Evolutionary conservation across 805 yeast species (phyloP), one percentile per base, ranked within the genome.

Genomic region (Candida oleophila): DNA sequence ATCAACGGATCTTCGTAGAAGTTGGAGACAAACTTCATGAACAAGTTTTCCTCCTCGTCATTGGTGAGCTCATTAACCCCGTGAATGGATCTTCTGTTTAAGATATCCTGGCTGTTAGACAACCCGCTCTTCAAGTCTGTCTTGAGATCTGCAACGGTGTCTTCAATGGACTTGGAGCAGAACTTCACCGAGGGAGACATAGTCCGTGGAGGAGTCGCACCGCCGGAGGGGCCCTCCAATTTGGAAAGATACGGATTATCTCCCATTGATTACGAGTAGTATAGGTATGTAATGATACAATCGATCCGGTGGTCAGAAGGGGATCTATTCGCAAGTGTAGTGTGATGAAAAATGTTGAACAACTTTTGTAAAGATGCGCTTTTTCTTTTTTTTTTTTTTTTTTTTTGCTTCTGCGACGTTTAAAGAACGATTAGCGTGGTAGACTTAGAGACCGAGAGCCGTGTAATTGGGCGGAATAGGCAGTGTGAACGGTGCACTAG

Each of bases 1-100:
- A 94, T 92, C 68, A 94, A 75, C 20, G 97, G 97, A 67, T 94
- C 96, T 55, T 87, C 91, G 57, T 88, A 83, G 60, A 94, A 94
- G 46, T 85, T 89, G 49, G 84, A 74, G 8, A 89, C 43, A 57
- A 94, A 94, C 64, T 88, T 87, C 68, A 77, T 65, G n/a, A 80
- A 49, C 38, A 92, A 59, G 51, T 75, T 80, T 55, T 91, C 97
- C 19, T 85, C 88, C 44, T 89, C 96, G 16, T 89, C 96, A 3
- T 73, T 71, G 5, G 72, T 69, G 41, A 95, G 75, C 53, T 89
- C 97, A 64, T 94, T 94, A 34, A 77, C 53, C 1, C 99, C 99
- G 60, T 89, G 85, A 15, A 83, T 70, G 19, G 82, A 73, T 55
- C 92, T 78, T 55, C 98, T 76, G 56, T 80, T 78, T 15, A 79